Base-by-base conservation (phyloP, 805 yeast genomes). In the Lipomyces yamanashiensis region DNA sequence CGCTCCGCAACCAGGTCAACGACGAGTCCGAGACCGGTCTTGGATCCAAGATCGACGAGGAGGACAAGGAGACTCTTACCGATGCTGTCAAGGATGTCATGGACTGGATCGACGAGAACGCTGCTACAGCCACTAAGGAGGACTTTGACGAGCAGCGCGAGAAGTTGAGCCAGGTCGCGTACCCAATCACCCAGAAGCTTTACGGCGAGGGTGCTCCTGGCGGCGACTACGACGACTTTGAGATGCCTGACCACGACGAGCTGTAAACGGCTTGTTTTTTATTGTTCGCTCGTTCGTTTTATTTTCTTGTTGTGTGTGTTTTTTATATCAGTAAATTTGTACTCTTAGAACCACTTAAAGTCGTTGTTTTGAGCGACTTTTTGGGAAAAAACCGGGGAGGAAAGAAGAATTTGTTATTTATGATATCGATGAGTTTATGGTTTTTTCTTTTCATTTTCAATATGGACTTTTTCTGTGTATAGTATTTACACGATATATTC, bases 131-230 rank as follows among this genome's bases (percentile, higher is more conserved):
- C 52, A 84, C 96, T 58, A 84, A 88, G 73, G 98, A 92, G 79
- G 99, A 95, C 74, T 88, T 89, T 71, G 96, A 90, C 62, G 98
- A 92, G 78, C 96, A 92, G 80, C 90, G 85, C 79, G 92, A 89
- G 72, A 80, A 88, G 74, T 84, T 93, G 77, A 84, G 88, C 67
- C 84, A 88, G 72, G 80, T 88, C 73, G 96, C 97, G 54, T 87
- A 87, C 78, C 98, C 98, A 77, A 92, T 95, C 74, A 90, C 97
- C 57, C 84, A 93, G 69, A 95, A 93, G 82, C 80, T 93, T 62
- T 89, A 88, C 77, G 87, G 83, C 64, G 85, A 82, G 63, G 85
- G 82, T 53, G 81, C 72, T 52, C 83, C 78, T 33, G 80, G 77
- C 33, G 85, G 76, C 47, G 78, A 75, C 43, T 81, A 74, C 49